These are phyloP conservation scores for Phytopythium ostracodes DNA, from an alignment of 352 stramenopile species.

Conservation along the genomic window DNA sequence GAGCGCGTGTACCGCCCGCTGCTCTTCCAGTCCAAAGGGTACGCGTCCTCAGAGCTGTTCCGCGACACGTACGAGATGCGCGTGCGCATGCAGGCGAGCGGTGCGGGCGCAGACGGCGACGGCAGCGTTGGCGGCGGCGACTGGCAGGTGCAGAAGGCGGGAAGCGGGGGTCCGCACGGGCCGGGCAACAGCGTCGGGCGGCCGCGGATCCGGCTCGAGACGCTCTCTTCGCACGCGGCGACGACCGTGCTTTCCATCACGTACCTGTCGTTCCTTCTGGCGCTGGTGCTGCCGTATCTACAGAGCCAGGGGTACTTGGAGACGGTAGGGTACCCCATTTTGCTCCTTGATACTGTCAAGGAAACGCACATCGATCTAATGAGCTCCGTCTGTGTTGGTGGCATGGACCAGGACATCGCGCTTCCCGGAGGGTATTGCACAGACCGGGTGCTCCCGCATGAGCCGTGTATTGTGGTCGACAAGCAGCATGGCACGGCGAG, in stretches of 20 bases:
- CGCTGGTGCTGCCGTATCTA: constrained; percentile 66
- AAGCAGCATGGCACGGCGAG: constrained; percentile 37
- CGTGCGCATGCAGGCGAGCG: constrained; percentile 31
- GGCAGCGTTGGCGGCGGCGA: not conserved
- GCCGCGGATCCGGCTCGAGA: constrained; percentile 76
- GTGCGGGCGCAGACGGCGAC: not conserved
- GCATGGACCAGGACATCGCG: constrained; percentile 30
- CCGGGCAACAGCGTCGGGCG: constrained; percentile 11
- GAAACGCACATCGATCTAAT: not conserved
- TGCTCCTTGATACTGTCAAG: not conserved
- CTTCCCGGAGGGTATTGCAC: constrained; percentile 57
- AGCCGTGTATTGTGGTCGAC: constrained; percentile 73
- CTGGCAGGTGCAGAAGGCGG: constrained; percentile 19
- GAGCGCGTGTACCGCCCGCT: constrained; percentile 72
- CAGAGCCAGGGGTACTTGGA: constrained; percentile 72
- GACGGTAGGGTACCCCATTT: constrained; percentile 25
- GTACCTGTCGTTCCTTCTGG: constrained; percentile 72
- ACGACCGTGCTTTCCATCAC: constrained; percentile 72
- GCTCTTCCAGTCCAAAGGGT: constrained; percentile 75
- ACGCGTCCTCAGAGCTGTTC: constrained; percentile 79
- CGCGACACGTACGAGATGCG: constrained; percentile 80
- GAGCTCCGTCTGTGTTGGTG: constrained; percentile 2
- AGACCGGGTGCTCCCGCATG: constrained; percentile 8
- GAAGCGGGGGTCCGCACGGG: not conserved
- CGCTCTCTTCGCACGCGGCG: constrained; percentile 65